Evolutionary conservation across 208 protist genomes (phyloP), one percentile per base, ranked within the genome.

Genomic region (Sergeia podlipaevii): DNA sequence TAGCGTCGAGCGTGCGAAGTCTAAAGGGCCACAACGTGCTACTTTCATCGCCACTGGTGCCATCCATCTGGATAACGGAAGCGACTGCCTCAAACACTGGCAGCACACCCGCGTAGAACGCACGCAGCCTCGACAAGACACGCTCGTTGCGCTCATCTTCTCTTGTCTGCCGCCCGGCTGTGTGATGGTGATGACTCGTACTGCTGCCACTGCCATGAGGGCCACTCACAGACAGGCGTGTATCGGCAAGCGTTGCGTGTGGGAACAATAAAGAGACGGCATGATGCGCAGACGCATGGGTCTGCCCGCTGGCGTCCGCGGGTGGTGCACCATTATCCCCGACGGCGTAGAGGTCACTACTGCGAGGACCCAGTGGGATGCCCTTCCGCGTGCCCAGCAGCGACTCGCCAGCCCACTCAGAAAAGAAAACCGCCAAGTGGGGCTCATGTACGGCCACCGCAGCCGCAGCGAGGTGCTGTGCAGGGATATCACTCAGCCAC

Each of bases 401-500:
- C 0, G 72, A 81, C 60, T 91, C 83, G 3, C 73, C 78, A 32
- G 60, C 73, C 36, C 85, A 65, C 58, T 85, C 77, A 15, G 64
- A 42, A 37, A 84, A 91, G 18, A 83, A 44, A 0, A 74, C 38
- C 0, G 77, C 76, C 11, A 88, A 49, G 30, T 81, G 47, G 34
- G 69, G 67, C 45, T 83, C 70, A 18, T 65, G 42, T 6, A 73
- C 66, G 8, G 32, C 48, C 3, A 65, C 60, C 1, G 84, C 76
- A 0, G 84, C 80, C 1, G 49, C 10, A 0, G 84, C 79, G 17
- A 88, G 74, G 21, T 61, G 39, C 21, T 46, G 21, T 5, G 79
- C 73, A n/a, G 74, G 41, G 11, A 88, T 72, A 48, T 88, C 84
- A 10, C 56, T 65, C 3, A 88, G 65, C 76, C 76, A 91, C 47